These are phyloP conservation scores for Tolypocladium endophyticum DNA, from an alignment of 2,329 filamentous ascomycete species.

Conservation along the genomic window DNA sequence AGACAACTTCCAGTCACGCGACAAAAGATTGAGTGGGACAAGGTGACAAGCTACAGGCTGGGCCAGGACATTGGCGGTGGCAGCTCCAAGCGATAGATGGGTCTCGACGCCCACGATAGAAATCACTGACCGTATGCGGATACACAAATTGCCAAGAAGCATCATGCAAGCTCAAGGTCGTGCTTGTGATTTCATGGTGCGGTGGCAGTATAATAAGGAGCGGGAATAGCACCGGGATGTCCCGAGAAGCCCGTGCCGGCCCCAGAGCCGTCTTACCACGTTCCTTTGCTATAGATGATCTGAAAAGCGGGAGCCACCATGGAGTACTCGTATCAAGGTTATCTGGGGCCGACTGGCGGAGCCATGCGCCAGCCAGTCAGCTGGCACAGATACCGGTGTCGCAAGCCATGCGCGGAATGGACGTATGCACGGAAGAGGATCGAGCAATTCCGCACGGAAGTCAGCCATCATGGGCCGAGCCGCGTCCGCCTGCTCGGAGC, in stretches of 20 bases:
- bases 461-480: not conserved
- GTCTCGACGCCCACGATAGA: not conserved
- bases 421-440: not conserved
- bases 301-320: not conserved
- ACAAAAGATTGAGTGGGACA: conserved; percentile 99
- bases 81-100: conserved; percentile 39
- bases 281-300: not conserved
- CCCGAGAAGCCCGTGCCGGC: not conserved
- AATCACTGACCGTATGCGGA: not conserved
- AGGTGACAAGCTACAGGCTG: conserved; percentile 84
- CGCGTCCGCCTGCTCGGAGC: not conserved
- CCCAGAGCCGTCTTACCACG: not conserved
- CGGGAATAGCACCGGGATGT: not conserved
- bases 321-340: not conserved
- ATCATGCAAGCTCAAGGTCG: not conserved
- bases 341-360: not conserved
- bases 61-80: conserved; percentile 70
- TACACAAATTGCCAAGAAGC: not conserved
- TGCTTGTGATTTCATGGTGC: not conserved
- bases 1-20: conserved; percentile 91
- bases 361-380: not conserved
- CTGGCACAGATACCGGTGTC: not conserved
- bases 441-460: not conserved
- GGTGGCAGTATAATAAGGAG: not conserved
- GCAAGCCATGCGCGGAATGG: not conserved